Evolutionary conservation across 352 stramenopile genomes (phyloP).

Genomic region (Blastocystis hominis): DNA sequence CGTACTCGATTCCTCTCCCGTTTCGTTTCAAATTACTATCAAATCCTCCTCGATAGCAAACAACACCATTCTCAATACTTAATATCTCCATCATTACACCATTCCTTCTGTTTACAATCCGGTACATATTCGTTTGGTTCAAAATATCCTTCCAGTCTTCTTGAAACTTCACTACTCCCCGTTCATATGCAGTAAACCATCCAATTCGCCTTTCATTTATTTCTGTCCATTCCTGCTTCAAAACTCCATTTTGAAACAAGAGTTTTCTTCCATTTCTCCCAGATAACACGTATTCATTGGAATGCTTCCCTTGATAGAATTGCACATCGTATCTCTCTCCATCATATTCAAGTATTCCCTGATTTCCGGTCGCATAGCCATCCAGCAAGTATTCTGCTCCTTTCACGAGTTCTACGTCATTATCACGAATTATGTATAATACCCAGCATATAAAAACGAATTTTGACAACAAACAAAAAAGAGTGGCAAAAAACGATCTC

Average conservation of each 20-base stretch:
- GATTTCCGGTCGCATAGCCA: neutral
- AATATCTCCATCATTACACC: neutral
- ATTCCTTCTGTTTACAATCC: neutral
- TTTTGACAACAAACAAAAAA: slow-evolving; percentile 22
- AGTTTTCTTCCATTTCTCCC: neutral
- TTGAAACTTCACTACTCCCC: neutral
- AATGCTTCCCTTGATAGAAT: neutral
- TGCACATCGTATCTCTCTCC: neutral
- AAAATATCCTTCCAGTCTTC: neutral
- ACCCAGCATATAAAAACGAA: neutral
- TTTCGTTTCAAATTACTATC: neutral
- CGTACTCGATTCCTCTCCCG: neutral
- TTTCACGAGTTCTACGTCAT: neutral
- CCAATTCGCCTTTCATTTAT: neutral
- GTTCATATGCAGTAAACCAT: neutral
- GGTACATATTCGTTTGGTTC: neutral
- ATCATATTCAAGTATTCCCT: neutral
- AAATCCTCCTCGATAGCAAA: neutral
- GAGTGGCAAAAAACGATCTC: neutral
- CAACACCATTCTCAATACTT: neutral
- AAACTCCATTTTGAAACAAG: neutral
- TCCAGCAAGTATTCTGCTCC: neutral
- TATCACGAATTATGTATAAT: neutral
- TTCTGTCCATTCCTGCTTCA: neutral
- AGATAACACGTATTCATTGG: neutral